phyloP scores from a whole-genome alignment of 352 stramenopile species.

The Phytophthora pini region DNA sequence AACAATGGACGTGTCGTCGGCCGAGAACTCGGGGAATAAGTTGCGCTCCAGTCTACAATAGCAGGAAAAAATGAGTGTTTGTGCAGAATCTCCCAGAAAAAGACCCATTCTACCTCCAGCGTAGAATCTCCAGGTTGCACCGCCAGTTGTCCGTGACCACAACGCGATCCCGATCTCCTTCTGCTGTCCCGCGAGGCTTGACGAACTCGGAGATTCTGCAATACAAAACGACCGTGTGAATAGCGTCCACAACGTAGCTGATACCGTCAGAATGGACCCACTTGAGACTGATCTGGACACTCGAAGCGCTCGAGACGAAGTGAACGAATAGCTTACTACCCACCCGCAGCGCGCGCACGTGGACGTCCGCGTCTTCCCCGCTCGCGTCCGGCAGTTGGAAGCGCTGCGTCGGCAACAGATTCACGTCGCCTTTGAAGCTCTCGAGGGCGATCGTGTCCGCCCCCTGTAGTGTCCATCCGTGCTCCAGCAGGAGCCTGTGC shows the following conservation, averaged over 20 bases:
- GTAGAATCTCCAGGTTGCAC: constrained; percentile 50
- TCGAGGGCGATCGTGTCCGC: background rate
- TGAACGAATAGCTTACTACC: constrained; percentile 52
- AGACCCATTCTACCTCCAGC: constrained; percentile 39
- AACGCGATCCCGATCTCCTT: constrained; percentile 6
- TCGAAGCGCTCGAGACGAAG: constrained; percentile 42
- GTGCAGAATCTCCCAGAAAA: background rate
- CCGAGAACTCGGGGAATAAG: constrained; percentile 44
- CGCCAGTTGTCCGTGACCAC: constrained; percentile 32
- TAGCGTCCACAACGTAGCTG: background rate
- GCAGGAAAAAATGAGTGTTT: background rate
- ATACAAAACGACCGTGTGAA: constrained; percentile 13
- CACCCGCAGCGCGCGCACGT: constrained; percentile 45
- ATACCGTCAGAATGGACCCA: constrained; percentile 21
- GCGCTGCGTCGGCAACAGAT: constrained; percentile 33
- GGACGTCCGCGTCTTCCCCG: constrained; percentile 19
- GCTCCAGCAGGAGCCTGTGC: constrained; percentile 39
- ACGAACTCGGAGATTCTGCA: constrained; percentile 51
- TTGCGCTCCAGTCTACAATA: constrained; percentile 48
- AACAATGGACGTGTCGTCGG: constrained; percentile 1
- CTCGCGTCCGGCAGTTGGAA: constrained; percentile 16
- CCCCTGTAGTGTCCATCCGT: constrained; percentile 20
- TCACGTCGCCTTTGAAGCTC: constrained; percentile 45
- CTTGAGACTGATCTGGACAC: constrained; percentile 41
- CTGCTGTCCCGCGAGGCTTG: constrained; percentile 14